A percentile compares a stretch with the other conserved stretches of the same genome.
phyloP scores from a whole-genome alignment of 2,329 filamentous ascomycete genomes.

The Neurospora sp. region DNA sequence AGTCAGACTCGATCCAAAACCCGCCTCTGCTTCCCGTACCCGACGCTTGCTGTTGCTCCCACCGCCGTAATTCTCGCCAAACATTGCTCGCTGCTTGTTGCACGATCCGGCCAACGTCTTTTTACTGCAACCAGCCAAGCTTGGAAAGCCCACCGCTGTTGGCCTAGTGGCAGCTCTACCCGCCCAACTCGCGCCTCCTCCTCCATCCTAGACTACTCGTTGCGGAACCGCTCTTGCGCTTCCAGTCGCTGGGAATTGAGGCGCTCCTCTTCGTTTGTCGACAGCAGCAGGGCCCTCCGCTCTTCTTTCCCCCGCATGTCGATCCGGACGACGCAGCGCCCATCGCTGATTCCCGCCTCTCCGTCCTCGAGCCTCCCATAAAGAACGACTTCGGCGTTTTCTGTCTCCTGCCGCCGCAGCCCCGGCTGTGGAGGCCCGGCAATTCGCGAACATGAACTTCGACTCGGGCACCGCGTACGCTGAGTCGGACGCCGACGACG shows the following conservation, averaged over 20 bases:
- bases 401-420: conserved; percentile 9
- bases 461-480: conserved; percentile 55
- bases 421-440: conserved; percentile 14
- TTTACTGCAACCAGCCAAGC: background rate
- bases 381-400: background rate
- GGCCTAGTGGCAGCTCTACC: background rate
- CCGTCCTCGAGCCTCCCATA: conserved; percentile 8
- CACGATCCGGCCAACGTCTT: background rate
- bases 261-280: background rate
- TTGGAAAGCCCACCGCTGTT: background rate
- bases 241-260: background rate
- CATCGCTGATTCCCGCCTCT: conserved; percentile 1
- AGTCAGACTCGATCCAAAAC: background rate
- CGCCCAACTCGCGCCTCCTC: background rate
- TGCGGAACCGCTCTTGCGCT: background rate
- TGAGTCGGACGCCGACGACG: conserved; percentile 73
- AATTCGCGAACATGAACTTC: conserved; percentile 17
- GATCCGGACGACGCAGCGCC: background rate
- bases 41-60: background rate
- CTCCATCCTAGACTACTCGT: background rate
- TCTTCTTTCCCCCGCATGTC: background rate
- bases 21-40: background rate
- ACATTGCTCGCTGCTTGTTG: background rate
- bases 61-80: background rate
- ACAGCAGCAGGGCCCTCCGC: background rate